These are phyloP conservation scores for Verticillium alfalfae DNA, from an alignment of 2,329 filamentous ascomycete genomes.

Conservation along the genomic window DNA sequence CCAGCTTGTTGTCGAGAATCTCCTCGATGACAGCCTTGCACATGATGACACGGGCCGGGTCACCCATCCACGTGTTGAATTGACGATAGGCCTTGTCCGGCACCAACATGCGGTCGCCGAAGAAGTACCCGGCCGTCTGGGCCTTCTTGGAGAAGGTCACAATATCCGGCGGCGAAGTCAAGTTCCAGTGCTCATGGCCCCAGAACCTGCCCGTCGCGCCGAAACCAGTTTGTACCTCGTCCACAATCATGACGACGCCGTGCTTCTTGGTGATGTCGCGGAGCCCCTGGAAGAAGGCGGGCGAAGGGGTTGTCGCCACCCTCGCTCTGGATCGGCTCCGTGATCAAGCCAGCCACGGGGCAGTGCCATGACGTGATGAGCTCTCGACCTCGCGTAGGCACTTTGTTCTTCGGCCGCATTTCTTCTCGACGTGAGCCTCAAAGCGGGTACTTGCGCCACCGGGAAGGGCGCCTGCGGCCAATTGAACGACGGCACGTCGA, in stretches of 20 bases:
- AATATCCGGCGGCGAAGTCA: constrained; percentile 69
- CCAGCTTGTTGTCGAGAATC: constrained; percentile 63
- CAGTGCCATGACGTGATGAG: constrained; percentile 62
- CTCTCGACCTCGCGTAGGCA: constrained; percentile 68
- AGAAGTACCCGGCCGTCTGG: constrained; percentile 80
- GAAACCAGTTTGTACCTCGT: constrained; percentile 57
- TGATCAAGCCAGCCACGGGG: constrained; percentile 66
- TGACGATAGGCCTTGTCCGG: constrained; percentile 81
- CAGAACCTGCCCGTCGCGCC: constrained; percentile 85
- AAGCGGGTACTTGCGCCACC: constrained; percentile 67
- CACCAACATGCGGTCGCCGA: constrained; percentile 64
- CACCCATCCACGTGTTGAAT: constrained; percentile 70
- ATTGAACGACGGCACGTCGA: constrained; percentile 83
- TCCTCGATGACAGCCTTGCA: constrained; percentile 75
- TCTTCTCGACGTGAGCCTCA: constrained; percentile 62
- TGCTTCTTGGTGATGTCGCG: constrained; percentile 66
- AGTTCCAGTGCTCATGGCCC: constrained; percentile 81
- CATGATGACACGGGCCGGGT: constrained; percentile 70
- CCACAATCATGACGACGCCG: constrained; percentile 70
- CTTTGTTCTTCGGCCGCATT: constrained; percentile 65
- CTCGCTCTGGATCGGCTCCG: constrained; percentile 80
- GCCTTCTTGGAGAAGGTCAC: constrained; percentile 89
- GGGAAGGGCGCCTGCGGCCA: constrained; percentile 84
- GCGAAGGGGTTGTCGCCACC: constrained; percentile 80
- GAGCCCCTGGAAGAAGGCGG: constrained; percentile 71